Percentiles rank a stretch among this genome's conserved stretches.
Conservation (phyloP, 2,329 filamentous ascomycete species). For the Dactylonectria estremocensis region DNA sequence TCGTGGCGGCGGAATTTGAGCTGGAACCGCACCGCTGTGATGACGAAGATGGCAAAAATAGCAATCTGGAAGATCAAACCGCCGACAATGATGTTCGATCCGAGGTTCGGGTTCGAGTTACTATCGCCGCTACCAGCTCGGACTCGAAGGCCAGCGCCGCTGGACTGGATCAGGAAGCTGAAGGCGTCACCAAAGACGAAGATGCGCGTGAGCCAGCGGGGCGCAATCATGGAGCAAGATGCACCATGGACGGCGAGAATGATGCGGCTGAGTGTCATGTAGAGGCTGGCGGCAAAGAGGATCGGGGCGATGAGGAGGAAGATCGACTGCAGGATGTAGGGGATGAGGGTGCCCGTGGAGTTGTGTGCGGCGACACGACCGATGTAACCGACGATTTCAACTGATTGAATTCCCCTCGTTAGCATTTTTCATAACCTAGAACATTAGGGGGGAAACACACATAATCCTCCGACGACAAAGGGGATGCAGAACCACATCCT, state of each 20-base stretch:
- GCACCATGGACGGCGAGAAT: conserved; percentile 50
- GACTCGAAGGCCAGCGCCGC: conserved; percentile 49
- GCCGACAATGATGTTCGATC: conserved; percentile 64
- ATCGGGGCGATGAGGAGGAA: conserved; percentile 60
- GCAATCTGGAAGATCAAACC: conserved; percentile 71
- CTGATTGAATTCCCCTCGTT: background rate
- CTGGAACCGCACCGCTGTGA: conserved; percentile 62
- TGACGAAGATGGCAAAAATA: conserved; percentile 68
- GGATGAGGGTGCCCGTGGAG: conserved; percentile 53
- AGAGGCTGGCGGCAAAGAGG: conserved; percentile 62
- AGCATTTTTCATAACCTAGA: background rate
- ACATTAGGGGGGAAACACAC: conserved; percentile 52
- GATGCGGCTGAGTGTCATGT: conserved; percentile 61
- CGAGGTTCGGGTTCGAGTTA: conserved; percentile 48
- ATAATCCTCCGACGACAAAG: conserved; percentile 61
- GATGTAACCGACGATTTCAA: conserved; percentile 57
- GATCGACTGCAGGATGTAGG: conserved; percentile 58
- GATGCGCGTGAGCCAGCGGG: conserved; percentile 49
- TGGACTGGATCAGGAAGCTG: conserved; percentile 50
- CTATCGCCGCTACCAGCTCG: conserved; percentile 40
- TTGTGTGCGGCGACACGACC: conserved; percentile 54
- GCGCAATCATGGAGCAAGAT: conserved; percentile 38
- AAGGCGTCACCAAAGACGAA: conserved; percentile 52
- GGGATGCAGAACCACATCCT: conserved; percentile 66
- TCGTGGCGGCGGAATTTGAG: conserved; percentile 23